These are phyloP conservation scores for Daldinia sp. DNA, from an alignment of 2,329 filamentous ascomycete species.

Conservation along the genomic window DNA sequence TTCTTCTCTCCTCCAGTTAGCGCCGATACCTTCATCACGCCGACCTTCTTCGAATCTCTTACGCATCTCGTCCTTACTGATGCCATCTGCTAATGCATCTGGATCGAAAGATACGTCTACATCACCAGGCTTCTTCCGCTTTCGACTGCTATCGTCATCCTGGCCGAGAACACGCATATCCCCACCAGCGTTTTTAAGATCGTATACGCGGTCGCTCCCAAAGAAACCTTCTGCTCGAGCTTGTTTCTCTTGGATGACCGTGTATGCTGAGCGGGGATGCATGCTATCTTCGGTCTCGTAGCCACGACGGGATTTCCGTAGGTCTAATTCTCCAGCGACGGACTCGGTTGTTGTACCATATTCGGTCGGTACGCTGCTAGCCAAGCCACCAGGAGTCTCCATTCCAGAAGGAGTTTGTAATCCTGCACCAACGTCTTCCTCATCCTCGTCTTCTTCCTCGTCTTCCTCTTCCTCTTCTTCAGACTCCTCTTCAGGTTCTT, in stretches of 20 bases:
- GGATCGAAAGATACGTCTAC: constrained; percentile 92
- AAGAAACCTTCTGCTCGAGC: constrained; percentile 92
- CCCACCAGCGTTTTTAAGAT: constrained; percentile 68
- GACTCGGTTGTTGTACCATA: constrained; percentile 74
- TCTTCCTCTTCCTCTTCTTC: constrained; percentile 75
- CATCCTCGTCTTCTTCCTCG: constrained; percentile 71
- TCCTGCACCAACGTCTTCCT: constrained; percentile 69
- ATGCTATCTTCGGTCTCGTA: constrained; percentile 86
- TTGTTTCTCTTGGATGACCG: constrained; percentile 87
- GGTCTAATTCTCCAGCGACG: constrained; percentile 85
- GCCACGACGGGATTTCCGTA: constrained; percentile 85
- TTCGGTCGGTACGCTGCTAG: constrained; percentile 82
- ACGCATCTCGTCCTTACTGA: constrained; percentile 85
- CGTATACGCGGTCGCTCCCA: constrained; percentile 91
- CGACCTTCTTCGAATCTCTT: constrained; percentile 79
- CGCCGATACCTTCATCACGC: constrained; percentile 70
- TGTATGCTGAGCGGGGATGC: constrained; percentile 81
- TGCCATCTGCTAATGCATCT: constrained; percentile 76
- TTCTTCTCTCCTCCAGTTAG: constrained; percentile 80
- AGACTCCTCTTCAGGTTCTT: constrained; percentile 67
- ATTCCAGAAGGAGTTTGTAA: constrained; percentile 78
- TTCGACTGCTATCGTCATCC: constrained; percentile 75
- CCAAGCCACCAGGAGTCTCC: constrained; percentile 82
- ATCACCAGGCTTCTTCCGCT: constrained; percentile 96
- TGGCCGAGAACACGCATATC: constrained; percentile 77